These are phyloP conservation scores for Mariannaea elegans DNA, from an alignment of 2,329 filamentous ascomycete species.

Conservation along the genomic window DNA sequence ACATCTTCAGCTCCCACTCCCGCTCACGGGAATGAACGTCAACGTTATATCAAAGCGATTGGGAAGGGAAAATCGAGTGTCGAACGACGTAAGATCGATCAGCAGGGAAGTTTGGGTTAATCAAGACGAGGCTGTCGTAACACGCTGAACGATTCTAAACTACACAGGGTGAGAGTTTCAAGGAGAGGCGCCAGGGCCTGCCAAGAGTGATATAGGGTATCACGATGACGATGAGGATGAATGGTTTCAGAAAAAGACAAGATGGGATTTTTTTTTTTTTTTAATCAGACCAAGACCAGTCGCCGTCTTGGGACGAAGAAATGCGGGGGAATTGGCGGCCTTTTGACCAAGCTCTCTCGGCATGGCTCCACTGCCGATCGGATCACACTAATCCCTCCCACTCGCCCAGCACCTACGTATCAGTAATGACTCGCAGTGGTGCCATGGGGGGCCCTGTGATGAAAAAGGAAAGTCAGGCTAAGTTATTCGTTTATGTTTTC, in stretches of 20 bases:
- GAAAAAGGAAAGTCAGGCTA: background rate
- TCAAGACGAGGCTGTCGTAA: no score
- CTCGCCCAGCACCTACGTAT: no score
- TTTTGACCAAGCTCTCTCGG: slow-evolving; percentile 28
- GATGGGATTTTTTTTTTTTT: background rate
- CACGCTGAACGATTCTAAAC: background rate
- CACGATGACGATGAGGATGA: background rate
- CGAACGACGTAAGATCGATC: background rate
- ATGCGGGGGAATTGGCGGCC: slow-evolving; percentile 37
- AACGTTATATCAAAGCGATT: background rate
- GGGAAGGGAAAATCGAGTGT: background rate
- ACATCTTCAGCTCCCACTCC: slow-evolving; percentile 28
- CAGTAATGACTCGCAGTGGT: slow-evolving; percentile 40
- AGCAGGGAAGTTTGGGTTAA: no score
- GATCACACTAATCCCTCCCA: slow-evolving; percentile 31
- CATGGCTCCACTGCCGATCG: slow-evolving; percentile 40
- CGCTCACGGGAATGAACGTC: slow-evolving; percentile 4
- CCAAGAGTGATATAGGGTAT: slow-evolving; percentile 1
- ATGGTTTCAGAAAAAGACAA: no score
- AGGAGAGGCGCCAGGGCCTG: background rate
- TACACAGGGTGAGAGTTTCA: slow-evolving; percentile 35
- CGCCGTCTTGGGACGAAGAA: slow-evolving; percentile 27
- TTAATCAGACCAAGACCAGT: slow-evolving; percentile 14
- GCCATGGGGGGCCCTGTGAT: slow-evolving; percentile 17
- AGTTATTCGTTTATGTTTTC: no score